Evolutionary conservation across 2,329 filamentous ascomycete species (phyloP), one percentile per base, ranked within the genome.

Genomic region (Fonsecaea multimorphosa): DNA sequence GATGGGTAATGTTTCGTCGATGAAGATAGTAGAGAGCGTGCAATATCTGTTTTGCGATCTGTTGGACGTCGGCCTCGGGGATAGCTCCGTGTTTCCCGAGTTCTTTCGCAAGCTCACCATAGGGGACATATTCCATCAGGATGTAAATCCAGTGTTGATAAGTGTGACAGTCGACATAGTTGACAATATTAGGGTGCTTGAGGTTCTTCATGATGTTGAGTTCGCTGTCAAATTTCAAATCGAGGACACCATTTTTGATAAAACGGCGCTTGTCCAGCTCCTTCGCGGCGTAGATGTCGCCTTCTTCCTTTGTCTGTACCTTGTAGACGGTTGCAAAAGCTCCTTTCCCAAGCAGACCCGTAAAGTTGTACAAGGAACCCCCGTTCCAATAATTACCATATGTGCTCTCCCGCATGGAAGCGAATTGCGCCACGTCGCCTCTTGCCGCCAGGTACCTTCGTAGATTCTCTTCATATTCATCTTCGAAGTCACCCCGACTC

Each of bases 281-380:
- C 76, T 99, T 99, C 14, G 93, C 93, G 3, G 95, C 95, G 73
- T 91, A 96, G 0, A 94, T 87, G 32, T 87, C 82, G 1, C 95
- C 95, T 73, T 95, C 89, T 72, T 87, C 91, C 78, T 93, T 96
- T 19, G 90, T 89, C 0, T 94, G 94, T 29, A 97, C 85, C 76
- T 93, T 92, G 78, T 97, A 94, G 1, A 99, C 95, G 0, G 89
- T 92, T 3, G 95, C 95, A 80, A 99, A 99, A 2, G 95, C 94
- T 5, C 95, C 95, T 76, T 95, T 95, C 52, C 95, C 95, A 69
- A 99, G 90, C 56, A 87, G 84, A 29, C 89, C 87, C 9, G 92
- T 87, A 27, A 92, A 88, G 74, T 96, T 96, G 79, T 98, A 99
- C 68, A 87, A 89, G 5, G 86, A 83, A 1, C 92, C 93, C 38